These are phyloP conservation scores for Ogataea allantospora DNA, from an alignment of 805 yeast genomes.

Conservation along the genomic window DNA sequence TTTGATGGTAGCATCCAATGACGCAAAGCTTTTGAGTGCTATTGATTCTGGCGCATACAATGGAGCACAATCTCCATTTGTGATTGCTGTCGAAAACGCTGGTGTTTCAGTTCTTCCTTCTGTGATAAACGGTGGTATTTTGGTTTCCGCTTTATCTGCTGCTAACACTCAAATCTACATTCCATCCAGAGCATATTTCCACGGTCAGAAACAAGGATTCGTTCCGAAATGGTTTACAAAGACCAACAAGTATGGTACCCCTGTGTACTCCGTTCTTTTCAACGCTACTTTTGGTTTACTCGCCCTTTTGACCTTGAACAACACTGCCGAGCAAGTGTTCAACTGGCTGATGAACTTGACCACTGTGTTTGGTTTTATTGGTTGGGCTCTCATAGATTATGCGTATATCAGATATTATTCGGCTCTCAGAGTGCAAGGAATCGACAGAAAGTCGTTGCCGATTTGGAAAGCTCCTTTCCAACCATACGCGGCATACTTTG, in stretches of 20 bases:
- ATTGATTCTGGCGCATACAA: conserved; percentile 38
- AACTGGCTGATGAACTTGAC: conserved; percentile 72
- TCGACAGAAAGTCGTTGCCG: conserved; percentile 67
- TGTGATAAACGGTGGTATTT: conserved; percentile 69
- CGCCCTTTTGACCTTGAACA: conserved; percentile 57
- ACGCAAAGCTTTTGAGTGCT: conserved; percentile 37
- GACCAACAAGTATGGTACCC: conserved; percentile 60
- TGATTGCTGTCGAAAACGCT: conserved; percentile 66
- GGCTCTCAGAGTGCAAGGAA: conserved; percentile 59
- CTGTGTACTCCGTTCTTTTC: conserved; percentile 52
- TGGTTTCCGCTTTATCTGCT: conserved; percentile 69
- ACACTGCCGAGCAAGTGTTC: conserved; percentile 57
- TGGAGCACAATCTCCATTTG: conserved; percentile 64
- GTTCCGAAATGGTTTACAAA: conserved; percentile 54
- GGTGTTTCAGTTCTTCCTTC: conserved; percentile 67
- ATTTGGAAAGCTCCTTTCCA: conserved; percentile 63
- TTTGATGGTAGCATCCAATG: conserved; percentile 65
- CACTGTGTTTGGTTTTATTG: conserved; percentile 73
- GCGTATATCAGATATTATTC: conserved; percentile 71
- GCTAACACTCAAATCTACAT: conserved; percentile 75
- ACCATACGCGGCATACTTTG: conserved; percentile 68
- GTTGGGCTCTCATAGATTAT: conserved; percentile 66
- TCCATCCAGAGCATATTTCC: conserved; percentile 65
- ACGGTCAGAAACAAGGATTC: conserved; percentile 56
- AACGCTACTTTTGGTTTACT: conserved; percentile 63